phyloP scores from a whole-genome alignment of 2,329 filamentous ascomycete species.

The Parasarocladium wereldwijsianum region DNA sequence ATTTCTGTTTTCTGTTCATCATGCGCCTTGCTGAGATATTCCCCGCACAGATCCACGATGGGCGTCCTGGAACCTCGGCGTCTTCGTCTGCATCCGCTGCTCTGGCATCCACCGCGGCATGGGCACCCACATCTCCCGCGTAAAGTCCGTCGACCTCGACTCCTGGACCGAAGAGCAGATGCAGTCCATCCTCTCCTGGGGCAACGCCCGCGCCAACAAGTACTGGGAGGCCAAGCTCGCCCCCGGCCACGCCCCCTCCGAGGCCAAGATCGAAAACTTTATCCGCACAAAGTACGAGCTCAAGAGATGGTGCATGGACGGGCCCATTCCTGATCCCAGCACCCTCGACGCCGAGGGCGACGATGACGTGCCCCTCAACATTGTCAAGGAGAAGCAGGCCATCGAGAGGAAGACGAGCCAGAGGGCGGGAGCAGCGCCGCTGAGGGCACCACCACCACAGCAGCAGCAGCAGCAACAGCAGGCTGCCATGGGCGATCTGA shows the following conservation, averaged over 20 bases:
- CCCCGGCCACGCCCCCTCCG: conserved; percentile 78
- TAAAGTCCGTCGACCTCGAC: conserved; percentile 96
- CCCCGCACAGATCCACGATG: conserved; percentile 74
- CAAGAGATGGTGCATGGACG: conserved; percentile 99
- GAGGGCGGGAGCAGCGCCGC: conserved; percentile 4
- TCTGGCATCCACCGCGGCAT: conserved; percentile 97
- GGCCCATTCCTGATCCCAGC: conserved; percentile 81
- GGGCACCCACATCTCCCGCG: conserved; percentile 95
- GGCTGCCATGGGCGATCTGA: conserved; percentile 57
- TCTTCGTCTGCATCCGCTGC: conserved; percentile 96
- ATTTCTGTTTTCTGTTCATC: conserved; percentile 4
- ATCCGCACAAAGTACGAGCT: conserved; percentile 98
- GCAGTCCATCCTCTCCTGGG: conserved; percentile 87
- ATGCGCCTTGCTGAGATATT: conserved; percentile 5
- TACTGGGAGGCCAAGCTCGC: conserved; percentile 97
- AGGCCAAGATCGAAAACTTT: conserved; percentile 98
- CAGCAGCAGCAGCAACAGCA: conserved; percentile 9
- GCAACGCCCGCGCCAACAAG: conserved; percentile 91
- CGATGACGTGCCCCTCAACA: conserved; percentile 56
- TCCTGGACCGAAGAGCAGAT: conserved; percentile 98
- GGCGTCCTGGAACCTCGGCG: conserved; percentile 96
- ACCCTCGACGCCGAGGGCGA: conserved; percentile 73
- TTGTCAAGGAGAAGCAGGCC: conserved; percentile 52
- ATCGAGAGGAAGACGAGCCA: conserved; percentile 42
- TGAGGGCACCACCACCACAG: conserved; percentile 1